Base-by-base conservation (phyloP, 768 basidiomycete species). In the Podaxis sp. region DNA sequence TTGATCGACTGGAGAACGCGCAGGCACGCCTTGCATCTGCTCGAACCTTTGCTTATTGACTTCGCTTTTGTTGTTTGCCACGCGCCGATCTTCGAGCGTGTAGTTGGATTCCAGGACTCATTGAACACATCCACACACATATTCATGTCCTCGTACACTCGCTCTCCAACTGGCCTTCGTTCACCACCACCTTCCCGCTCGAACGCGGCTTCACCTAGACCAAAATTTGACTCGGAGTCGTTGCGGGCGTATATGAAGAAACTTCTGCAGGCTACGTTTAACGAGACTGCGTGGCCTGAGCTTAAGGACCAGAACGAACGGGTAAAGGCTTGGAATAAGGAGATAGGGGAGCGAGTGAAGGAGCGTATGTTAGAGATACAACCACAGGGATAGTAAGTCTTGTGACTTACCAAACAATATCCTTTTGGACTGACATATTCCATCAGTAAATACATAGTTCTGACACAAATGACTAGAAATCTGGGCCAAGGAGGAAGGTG, bases 381-480 rank as follows among this genome's bases (percentile, higher is more conserved):
- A 68, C 88, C 91, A 33, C 80, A 80, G 66, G 90, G 91, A 61
- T 93, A 91, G 92, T 93, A 75, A 84, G 90, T 84, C 50, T 33
- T 55, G 53, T 37, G 55, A 57, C 61, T 56, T 52, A 12, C 40
- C 50, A 7, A 24, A 57, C 64, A 24, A 64, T 54, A 41, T 15
- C 67, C 55, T 36, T 50, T 41, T 59, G 22, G 57, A 61, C 63
- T 67, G 33, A 52, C 58, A 56, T 33, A 43, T 57, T 47, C 55
- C 55, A 61, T 33, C 68, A 94, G 93, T 71, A 94, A 94, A 79
- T 94, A 92, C 70, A 85, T 93, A 61, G 92, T 94, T 47, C 78
- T 93, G 52, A 92, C 91, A 27, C 92, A 93, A 70, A 86, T 93
- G 64, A 90, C 85, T 71, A 91, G 93, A 78, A 94, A 94, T 67